Percentiles rank a stretch among this genome's conserved stretches.
Evolutionary conservation across 2,329 filamentous ascomycete species (phyloP).

Genomic region (Fusarium newnesense): DNA sequence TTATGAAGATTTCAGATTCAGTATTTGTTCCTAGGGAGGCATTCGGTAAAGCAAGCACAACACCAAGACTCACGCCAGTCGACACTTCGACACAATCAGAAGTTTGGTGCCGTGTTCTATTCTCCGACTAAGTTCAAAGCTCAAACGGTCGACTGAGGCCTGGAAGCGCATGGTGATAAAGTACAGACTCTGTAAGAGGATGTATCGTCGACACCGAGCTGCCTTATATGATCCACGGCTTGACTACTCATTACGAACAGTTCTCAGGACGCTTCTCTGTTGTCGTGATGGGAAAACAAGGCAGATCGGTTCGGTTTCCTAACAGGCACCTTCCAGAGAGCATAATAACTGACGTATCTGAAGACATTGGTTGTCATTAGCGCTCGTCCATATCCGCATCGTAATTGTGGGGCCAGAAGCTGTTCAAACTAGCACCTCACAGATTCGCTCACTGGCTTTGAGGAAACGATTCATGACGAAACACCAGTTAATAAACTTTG

Average conservation of each 20-base stretch:
- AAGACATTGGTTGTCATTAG: slow-evolving; percentile 3
- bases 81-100: background rate
- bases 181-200: background rate
- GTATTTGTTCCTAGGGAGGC: background rate
- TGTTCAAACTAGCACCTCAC: background rate
- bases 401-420: background rate
- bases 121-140: background rate
- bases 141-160: background rate
- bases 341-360: background rate
- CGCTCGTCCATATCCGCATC: slow-evolving; percentile 17
- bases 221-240: background rate
- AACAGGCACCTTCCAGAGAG: background rate
- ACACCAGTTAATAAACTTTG: background rate
- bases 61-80: background rate
- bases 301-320: background rate
- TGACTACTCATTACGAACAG: background rate
- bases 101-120: background rate
- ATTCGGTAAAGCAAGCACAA: background rate
- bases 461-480: slow-evolving; percentile 11
- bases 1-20: background rate
- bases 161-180: background rate
- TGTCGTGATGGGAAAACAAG: background rate
- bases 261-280: background rate
- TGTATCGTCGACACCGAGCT: background rate
- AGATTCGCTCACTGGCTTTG: background rate